Conservation (phyloP, 495 filamentous ascomycete genomes). For the Margaritispora aquatica region DNA sequence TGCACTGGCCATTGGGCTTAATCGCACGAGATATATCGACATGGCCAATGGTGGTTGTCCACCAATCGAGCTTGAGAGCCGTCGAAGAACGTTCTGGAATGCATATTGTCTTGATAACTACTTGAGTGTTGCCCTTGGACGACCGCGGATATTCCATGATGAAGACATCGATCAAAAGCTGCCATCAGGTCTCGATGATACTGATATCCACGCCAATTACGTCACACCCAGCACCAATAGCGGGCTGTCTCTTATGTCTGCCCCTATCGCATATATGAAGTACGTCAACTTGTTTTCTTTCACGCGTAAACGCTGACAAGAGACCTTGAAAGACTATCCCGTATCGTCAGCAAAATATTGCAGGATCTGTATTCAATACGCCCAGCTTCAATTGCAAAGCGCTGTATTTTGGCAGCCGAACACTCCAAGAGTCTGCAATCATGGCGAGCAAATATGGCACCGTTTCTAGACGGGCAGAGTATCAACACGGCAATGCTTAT, state of each 20-base stretch:
- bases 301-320: neutral
- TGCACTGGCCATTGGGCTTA: conserved; percentile 28
- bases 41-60: neutral
- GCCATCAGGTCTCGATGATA: conserved; percentile 45
- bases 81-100: conserved; percentile 51
- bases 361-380: conserved; percentile 45
- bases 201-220: conserved; percentile 38
- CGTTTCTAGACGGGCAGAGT: neutral
- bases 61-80: conserved; percentile 9
- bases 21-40: conserved; percentile 16
- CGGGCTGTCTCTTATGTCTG: conserved; percentile 1
- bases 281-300: neutral
- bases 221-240: neutral
- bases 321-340: conserved; percentile 36
- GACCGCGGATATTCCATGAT: conserved; percentile 44
- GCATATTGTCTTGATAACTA: conserved; percentile 51
- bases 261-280: neutral
- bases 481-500: conserved; percentile 37
- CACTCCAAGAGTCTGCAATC: conserved; percentile 17
- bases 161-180: conserved; percentile 49
- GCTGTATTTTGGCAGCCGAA: conserved; percentile 9
- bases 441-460: neutral
- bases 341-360: conserved; percentile 32
- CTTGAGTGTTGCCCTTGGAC: conserved; percentile 48
- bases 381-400: conserved; percentile 9